phyloP scores from a whole-genome alignment of 805 yeast species.

The Lipomyces sp. region DNA sequence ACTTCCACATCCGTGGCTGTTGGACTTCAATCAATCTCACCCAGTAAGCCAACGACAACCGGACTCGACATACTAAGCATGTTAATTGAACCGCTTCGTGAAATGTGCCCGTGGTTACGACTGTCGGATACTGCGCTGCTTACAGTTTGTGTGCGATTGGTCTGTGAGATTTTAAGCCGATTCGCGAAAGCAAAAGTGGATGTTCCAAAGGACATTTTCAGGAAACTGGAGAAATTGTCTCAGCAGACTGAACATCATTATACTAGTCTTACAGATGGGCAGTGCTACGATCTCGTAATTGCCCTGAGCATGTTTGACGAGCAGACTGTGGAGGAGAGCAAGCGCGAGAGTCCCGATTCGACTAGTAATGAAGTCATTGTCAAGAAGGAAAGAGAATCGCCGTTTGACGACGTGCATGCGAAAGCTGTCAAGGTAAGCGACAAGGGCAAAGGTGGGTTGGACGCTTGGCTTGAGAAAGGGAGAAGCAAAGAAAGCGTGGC shows the following conservation, averaged over 20 bases:
- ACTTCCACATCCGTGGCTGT: constrained; percentile 44
- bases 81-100: constrained; percentile 65
- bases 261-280: constrained; percentile 70
- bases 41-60: constrained; percentile 17
- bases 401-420: background rate
- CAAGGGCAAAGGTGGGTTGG: constrained; percentile 15
- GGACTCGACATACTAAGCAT: constrained; percentile 52
- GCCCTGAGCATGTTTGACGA: constrained; percentile 24
- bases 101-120: constrained; percentile 79
- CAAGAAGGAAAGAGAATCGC: background rate
- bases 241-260: constrained; percentile 59
- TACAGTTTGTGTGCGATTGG: constrained; percentile 71
- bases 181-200: constrained; percentile 59
- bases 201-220: constrained; percentile 59
- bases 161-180: constrained; percentile 66
- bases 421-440: background rate
- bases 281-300: constrained; percentile 62
- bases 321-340: background rate
- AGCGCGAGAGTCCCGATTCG: background rate
- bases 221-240: constrained; percentile 51
- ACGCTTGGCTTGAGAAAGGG: constrained; percentile 26
- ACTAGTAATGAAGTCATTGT: background rate
- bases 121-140: constrained; percentile 78
- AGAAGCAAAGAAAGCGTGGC: background rate
- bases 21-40: constrained; percentile 21